Percentiles rank a stretch among this genome's conserved stretches.
Evolutionary conservation across 352 stramenopile genomes (phyloP).

Genomic region (Phytopythium delawarense): DNA sequence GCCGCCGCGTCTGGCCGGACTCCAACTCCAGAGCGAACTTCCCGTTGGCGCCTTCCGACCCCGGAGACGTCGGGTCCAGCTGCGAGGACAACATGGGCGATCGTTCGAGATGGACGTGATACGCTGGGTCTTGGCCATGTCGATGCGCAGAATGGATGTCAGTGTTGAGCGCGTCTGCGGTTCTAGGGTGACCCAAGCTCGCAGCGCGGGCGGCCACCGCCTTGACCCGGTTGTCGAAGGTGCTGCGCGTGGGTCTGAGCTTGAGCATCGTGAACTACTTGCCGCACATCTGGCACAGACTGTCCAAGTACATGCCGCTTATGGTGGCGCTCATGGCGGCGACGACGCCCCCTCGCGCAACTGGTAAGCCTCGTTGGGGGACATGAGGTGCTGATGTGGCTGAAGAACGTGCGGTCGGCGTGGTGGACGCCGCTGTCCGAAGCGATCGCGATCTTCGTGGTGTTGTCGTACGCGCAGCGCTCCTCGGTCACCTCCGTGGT

Average conservation of each 20-base stretch:
- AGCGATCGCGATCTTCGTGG: constrained; percentile 83
- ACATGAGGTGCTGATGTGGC: constrained; percentile 86
- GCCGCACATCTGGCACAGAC: constrained; percentile 78
- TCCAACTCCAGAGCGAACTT: constrained; percentile 86
- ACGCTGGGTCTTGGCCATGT: constrained; percentile 87
- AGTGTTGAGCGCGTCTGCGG: constrained; percentile 58
- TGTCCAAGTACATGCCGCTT: constrained; percentile 85
- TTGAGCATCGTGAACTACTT: constrained; percentile 86
- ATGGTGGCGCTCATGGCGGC: constrained; percentile 10
- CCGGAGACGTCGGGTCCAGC: constrained; percentile 21
- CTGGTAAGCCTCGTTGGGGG: constrained; percentile 64
- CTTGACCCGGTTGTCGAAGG: constrained; percentile 58
- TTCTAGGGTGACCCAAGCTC: constrained; percentile 69
- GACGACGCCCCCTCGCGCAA: constrained; percentile 76
- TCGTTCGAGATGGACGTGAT: constrained; percentile 83
- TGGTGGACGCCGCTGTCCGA: constrained; percentile 62
- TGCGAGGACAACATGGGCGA: constrained; percentile 62
- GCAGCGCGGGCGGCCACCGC: constrained; percentile 71
- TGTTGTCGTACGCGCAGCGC: constrained; percentile 83
- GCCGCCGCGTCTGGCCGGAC: constrained; percentile 62
- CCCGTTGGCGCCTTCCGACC: constrained; percentile 54
- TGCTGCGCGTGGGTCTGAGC: constrained; percentile 75
- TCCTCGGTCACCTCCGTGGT: constrained; percentile 85
- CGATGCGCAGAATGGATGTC: constrained; percentile 80
- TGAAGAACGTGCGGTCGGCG: constrained; percentile 66